These are phyloP conservation scores for Ceratobasidium sp. DNA, from an alignment of 1,284 basidiomycete genomes.

Conservation along the genomic window DNA sequence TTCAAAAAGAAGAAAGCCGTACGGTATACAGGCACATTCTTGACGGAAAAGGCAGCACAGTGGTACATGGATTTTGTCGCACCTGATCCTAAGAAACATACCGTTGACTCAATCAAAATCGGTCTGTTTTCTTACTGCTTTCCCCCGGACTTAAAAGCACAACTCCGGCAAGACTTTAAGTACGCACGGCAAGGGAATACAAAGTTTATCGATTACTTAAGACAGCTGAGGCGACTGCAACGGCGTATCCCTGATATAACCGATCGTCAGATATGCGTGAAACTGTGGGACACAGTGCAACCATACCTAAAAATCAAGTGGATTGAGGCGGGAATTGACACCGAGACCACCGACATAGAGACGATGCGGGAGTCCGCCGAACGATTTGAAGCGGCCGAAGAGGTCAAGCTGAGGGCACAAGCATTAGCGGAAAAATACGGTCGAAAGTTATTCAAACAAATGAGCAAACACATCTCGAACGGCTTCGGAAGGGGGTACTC, in stretches of 20 bases:
- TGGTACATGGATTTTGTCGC: conserved; percentile 42
- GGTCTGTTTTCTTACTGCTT: conserved; percentile 63
- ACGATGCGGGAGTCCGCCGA: conserved; percentile 41
- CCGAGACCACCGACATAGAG: conserved; percentile 18
- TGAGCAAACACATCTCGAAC: no score
- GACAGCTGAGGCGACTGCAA: conserved; percentile 6
- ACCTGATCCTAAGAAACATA: no score
- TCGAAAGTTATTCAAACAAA: no score
- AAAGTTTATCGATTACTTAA: conserved; percentile 53
- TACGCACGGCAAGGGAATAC: no score
- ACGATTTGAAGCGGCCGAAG: conserved; percentile 2
- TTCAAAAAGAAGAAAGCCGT: background rate
- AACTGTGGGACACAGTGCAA: conserved; percentile 43
- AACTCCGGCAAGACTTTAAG: no score
- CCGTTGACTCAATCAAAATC: no score
- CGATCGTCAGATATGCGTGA: background rate
- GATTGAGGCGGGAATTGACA: conserved; percentile 20
- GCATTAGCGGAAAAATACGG: background rate
- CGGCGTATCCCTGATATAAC: conserved; percentile 20
- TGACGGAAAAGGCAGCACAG: conserved; percentile 24
- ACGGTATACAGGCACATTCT: conserved; percentile 14
- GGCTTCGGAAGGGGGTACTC: no score
- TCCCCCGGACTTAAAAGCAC: no score
- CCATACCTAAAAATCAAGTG: conserved; percentile 38
- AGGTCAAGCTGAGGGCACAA: no score